Evolutionary conservation across 805 yeast genomes (phyloP).

Genomic region (Saccharomycopsis selenospora): DNA sequence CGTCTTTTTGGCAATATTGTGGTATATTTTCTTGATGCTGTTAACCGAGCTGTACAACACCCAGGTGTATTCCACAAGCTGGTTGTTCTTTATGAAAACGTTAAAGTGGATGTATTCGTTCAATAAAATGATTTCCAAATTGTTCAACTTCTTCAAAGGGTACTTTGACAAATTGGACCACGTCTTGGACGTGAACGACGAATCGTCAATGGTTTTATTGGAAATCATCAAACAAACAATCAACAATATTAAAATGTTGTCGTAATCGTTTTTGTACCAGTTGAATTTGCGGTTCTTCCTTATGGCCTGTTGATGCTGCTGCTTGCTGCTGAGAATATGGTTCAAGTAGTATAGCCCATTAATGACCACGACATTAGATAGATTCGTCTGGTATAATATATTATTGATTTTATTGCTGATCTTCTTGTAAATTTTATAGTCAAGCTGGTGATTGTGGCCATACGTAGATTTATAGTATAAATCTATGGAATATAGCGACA

Average conservation of each 20-base stretch:
- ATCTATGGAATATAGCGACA: not conserved
- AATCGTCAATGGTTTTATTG: slow-evolving; percentile 44
- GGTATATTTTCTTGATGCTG: not conserved
- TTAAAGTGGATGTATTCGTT: slow-evolving; percentile 4
- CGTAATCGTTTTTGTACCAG: slow-evolving; percentile 15
- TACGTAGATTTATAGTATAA: not conserved
- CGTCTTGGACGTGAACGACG: slow-evolving; percentile 43
- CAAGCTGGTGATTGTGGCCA: not conserved
- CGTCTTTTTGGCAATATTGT: no score
- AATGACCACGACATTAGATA: slow-evolving; percentile 12
- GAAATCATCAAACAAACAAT: slow-evolving; percentile 30
- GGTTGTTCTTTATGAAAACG: slow-evolving; percentile 1
- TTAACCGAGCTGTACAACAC: not conserved
- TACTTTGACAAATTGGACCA: slow-evolving; percentile 34
- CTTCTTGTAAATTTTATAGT: slow-evolving; percentile 1
- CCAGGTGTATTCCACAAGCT: not conserved
- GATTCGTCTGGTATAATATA: slow-evolving; percentile 17
- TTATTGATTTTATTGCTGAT: slow-evolving; percentile 9
- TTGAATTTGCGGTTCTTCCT: slow-evolving; percentile 1
- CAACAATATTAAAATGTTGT: slow-evolving; percentile 21
- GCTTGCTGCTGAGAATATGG: not conserved
- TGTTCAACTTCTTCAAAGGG: slow-evolving; percentile 17
- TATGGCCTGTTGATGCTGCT: not conserved
- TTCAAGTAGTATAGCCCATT: slow-evolving; percentile 13
- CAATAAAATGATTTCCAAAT: slow-evolving; percentile 10